phyloP scores from a whole-genome alignment of 1,284 basidiomycete genomes.

The Apiotrichum akiyoshidainum region DNA sequence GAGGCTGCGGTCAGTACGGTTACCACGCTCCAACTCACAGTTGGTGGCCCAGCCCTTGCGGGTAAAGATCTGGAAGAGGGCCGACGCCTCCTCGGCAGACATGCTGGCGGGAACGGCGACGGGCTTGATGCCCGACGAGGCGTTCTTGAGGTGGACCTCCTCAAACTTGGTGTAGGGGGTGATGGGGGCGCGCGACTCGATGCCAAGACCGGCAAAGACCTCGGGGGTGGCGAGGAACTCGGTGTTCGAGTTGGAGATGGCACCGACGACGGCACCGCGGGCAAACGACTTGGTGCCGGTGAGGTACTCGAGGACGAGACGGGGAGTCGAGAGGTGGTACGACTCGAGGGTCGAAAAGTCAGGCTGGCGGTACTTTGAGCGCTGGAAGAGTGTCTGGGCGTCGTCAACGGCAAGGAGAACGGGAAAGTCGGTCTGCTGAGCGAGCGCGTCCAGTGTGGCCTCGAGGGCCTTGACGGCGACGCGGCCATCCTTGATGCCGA shows the following conservation, averaged over 20 bases:
- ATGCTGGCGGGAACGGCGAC: conserved; percentile 45
- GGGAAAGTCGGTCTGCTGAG: conserved; percentile 66
- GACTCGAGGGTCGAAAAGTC: conserved; percentile 69
- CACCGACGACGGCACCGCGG: conserved; percentile 37
- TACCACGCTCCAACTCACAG: too few species aligned
- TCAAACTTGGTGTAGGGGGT: conserved; percentile 43
- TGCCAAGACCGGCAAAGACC: conserved; percentile 26
- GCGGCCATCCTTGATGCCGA: conserved; percentile 59
- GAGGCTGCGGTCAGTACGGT: conserved; percentile 10
- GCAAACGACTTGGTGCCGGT: conserved; percentile 65
- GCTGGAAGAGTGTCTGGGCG: conserved; percentile 73
- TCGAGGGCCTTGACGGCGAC: conserved; percentile 66
- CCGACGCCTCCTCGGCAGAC: conserved; percentile 44
- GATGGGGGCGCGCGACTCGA: conserved; percentile 28
- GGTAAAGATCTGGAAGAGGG: conserved; percentile 46
- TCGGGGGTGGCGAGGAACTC: conserved; percentile 27
- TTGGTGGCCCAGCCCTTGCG: conserved; percentile 42
- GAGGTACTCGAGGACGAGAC: conserved; percentile 71
- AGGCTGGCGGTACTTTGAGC: conserved; percentile 71
- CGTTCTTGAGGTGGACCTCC: conserved; percentile 37
- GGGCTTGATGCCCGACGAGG: conserved; percentile 31
- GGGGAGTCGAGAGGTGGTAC: conserved; percentile 77
- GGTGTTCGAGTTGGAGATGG: conserved; percentile 37
- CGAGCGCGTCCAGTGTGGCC: conserved; percentile 63
- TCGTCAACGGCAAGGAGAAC: conserved; percentile 85